A percentile compares a stretch with the other conserved stretches of the same genome.
Conservation (phyloP, 2,329 filamentous ascomycete species). For the Tetracladium maxilliforme region DNA sequence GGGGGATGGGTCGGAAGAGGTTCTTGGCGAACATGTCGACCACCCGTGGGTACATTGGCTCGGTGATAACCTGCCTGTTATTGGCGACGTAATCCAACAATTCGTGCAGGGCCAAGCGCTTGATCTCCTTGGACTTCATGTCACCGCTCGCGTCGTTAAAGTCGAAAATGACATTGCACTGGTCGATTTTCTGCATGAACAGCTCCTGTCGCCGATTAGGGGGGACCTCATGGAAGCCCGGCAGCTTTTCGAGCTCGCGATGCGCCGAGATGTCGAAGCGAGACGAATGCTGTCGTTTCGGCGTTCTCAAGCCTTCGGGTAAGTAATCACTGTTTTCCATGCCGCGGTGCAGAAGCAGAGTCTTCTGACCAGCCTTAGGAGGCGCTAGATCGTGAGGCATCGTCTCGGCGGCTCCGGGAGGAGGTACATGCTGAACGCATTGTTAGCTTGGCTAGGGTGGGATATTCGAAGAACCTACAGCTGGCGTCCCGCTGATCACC, state of each 20-base stretch:
- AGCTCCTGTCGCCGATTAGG: slow-evolving; percentile 89
- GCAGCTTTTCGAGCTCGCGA: slow-evolving; percentile 89
- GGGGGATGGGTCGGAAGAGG: slow-evolving; percentile 89
- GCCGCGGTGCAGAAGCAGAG: slow-evolving; percentile 72
- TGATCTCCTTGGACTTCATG: slow-evolving; percentile 99
- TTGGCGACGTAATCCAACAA: slow-evolving; percentile 96
- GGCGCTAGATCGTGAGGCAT: slow-evolving; percentile 96
- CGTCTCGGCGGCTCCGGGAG: slow-evolving; percentile 85
- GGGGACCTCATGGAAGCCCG: slow-evolving; percentile 93
- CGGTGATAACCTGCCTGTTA: slow-evolving; percentile 94
- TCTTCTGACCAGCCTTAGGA: slow-evolving; percentile 83
- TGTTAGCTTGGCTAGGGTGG: slow-evolving; percentile 4
- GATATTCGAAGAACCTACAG: slow-evolving; percentile 57
- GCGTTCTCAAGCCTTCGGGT: slow-evolving; percentile 85
- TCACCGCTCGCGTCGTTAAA: slow-evolving; percentile 97
- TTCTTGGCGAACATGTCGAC: slow-evolving; percentile 99
- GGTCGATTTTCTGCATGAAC: slow-evolving; percentile 99
- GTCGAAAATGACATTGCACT: slow-evolving; percentile 99
- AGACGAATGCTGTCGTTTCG: slow-evolving; percentile 93
- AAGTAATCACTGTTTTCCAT: slow-evolving; percentile 94
- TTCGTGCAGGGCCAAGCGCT: slow-evolving; percentile 88
- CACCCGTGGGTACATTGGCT: slow-evolving; percentile 96
- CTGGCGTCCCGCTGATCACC: slow-evolving; percentile 86
- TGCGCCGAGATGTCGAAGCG: slow-evolving; percentile 96
- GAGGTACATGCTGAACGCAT: slow-evolving; percentile 76